Base-by-base conservation (phyloP, 768 basidiomycete genomes). In the Calocybe indica region DNA sequence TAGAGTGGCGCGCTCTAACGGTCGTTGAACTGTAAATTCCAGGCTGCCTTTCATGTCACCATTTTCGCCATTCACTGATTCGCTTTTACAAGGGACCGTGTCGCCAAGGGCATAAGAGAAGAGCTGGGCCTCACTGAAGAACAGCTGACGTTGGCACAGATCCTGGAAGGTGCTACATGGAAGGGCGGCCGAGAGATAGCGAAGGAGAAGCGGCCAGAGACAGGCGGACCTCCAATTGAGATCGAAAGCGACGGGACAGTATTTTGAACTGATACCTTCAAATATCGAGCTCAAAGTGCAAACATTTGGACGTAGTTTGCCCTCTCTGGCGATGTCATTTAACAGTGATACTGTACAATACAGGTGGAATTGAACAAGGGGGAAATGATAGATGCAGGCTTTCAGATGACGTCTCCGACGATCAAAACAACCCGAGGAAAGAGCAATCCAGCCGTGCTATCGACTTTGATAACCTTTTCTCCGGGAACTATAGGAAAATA, bases 1-100 rank as follows among this genome's bases (percentile, higher is more conserved):
- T 97, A 34, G 95, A 99, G 67, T 95, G 94, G 93, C 74, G 95
- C 47, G 93, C 94, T 0, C 78, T 99, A 77, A 98, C 95, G 0
- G 90, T 99, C 34, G 87, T 96, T 47, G 81, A 85, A 61, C 73
- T 99, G 90, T 93, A 56, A 55, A 86, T 73, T 6, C 40, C 28
- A 10, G 22, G 50, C 39, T 40, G 45, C 32, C 52, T 11, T 14
- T 36, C 37, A 33, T 43, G 45, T 28, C 6, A 32, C 15, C 35
- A 7, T 35, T 12, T 40, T 52, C 37, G n/a, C 29, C 40, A 10
- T 33, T 1, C 49, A 14, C 22, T 34, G 12, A 36, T 38, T 35
- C 50, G 35, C 36, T 22, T 46, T n/a, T 33, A 32, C 61, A 94
- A 94, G 92, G 12, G 92, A 96, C 64, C 82, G 87, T 49, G 80